Evolutionary conservation across 805 yeast species (phyloP).

Genomic region (Kluyveromyces siamensis): DNA sequence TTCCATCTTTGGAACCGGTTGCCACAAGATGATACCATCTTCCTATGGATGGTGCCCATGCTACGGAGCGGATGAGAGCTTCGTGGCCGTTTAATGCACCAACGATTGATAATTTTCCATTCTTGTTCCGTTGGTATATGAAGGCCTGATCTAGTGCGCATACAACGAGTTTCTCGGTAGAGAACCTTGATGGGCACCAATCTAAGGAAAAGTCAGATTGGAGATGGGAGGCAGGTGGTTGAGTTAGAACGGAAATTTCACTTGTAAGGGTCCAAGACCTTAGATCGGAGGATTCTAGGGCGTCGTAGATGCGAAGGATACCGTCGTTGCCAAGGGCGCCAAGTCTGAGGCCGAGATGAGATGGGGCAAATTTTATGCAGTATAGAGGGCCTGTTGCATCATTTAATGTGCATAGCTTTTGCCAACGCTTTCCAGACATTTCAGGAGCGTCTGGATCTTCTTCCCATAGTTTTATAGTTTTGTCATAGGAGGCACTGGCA

Average conservation of each 20-base stretch:
- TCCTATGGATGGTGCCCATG: conserved; percentile 98
- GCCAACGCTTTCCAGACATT: conserved; percentile 82
- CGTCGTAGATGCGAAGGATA: conserved; percentile 73
- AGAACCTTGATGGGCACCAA: conserved; percentile 86
- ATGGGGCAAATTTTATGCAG: conserved; percentile 84
- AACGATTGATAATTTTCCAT: conserved; percentile 45
- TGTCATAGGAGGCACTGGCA: conserved; percentile 84
- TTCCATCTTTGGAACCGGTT: conserved; percentile 94
- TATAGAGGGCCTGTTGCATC: conserved; percentile 86
- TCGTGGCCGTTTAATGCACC: conserved; percentile 73
- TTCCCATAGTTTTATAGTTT: conserved; percentile 86
- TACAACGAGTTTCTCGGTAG: conserved; percentile 71
- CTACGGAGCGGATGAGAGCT: conserved; percentile 77
- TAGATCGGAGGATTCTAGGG: conserved; percentile 82
- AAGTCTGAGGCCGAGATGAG: conserved; percentile 68
- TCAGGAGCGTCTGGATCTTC: conserved; percentile 71
- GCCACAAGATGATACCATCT: conserved; percentile 81
- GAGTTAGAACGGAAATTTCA: conserved; percentile 57
- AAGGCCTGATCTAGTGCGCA: conserved; percentile 83
- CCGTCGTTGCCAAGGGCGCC: conserved; percentile 92
- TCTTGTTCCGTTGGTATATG: conserved; percentile 50
- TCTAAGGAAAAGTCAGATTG: conserved; percentile 80
- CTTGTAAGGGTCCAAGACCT: conserved; percentile 71
- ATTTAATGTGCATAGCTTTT: conserved; percentile 60
- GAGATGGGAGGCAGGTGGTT: conserved; percentile 68